Percentiles rank a stretch among this genome's conserved stretches.
phyloP scores from a whole-genome alignment of 805 yeast species.

The Soucietia sequanensis region DNA sequence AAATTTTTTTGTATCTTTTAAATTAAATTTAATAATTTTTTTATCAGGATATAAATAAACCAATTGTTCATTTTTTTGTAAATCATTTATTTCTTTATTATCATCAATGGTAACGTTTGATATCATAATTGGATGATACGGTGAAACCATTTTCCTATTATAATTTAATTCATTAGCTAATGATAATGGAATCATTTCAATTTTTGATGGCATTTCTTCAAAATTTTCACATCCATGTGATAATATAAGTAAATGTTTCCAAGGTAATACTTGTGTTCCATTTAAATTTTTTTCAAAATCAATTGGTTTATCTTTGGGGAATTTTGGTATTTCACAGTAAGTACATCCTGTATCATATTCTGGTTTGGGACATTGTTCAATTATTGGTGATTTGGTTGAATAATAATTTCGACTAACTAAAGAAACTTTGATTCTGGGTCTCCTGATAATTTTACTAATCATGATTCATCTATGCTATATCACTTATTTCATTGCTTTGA shows the following conservation, averaged over 20 bases:
- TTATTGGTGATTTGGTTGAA: not conserved
- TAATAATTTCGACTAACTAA: too few relatives aligned
- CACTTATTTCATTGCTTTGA: too few relatives aligned
- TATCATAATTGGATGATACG: constrained; percentile 50
- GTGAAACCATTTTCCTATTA: constrained; percentile 34
- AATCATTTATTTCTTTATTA: constrained; percentile 2
- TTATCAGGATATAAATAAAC: constrained; percentile 59
- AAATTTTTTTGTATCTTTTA: constrained; percentile 31
- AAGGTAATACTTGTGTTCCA: constrained; percentile 48
- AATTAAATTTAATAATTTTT: constrained; percentile 34
- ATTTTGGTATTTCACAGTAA: constrained; percentile 39
- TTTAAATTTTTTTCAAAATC: constrained; percentile 38
- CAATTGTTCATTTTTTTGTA: constrained; percentile 13
- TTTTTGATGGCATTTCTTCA: constrained; percentile 46
- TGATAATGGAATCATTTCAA: constrained; percentile 48
- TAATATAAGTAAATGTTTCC: constrained; percentile 56
- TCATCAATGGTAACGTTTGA: constrained; percentile 34
- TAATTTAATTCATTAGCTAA: constrained; percentile 41
- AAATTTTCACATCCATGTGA: constrained; percentile 41
- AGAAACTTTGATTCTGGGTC: not conserved
- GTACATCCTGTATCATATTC: constrained; percentile 61
- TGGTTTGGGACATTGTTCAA: constrained; percentile 48
- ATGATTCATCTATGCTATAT: not conserved
- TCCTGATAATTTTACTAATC: not conserved
- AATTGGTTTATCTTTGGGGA: constrained; percentile 45